A percentile compares a stretch with the other conserved stretches of the same genome.
phyloP scores from a whole-genome alignment of 345 rosid species.

The Isatis tinctoria region DNA sequence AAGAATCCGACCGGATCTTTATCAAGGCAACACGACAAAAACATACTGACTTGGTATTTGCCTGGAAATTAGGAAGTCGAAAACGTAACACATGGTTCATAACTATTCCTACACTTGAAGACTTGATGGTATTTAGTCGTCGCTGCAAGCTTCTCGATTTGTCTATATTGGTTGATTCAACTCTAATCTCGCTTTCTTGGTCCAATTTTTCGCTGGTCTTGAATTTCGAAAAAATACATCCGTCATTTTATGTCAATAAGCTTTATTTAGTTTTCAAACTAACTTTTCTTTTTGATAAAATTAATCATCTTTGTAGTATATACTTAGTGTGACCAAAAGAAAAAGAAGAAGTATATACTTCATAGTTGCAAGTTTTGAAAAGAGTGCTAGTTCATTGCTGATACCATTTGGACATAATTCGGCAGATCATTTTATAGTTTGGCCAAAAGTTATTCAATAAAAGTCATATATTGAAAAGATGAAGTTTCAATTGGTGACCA shows the following conservation, averaged over 20 bases:
- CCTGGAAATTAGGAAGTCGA: background rate
- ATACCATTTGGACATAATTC: background rate
- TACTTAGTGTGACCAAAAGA: no score
- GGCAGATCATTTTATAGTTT: background rate
- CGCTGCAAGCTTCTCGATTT: background rate
- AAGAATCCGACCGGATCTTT: background rate
- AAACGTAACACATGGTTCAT: background rate
- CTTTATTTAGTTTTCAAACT: no score
- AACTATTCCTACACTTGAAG: background rate
- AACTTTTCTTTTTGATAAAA: background rate
- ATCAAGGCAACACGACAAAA: background rate
- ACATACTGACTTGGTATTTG: background rate
- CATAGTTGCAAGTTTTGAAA: no score
- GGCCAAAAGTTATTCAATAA: background rate
- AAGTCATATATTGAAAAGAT: background rate
- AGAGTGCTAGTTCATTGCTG: background rate
- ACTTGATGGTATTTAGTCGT: slow-evolving; percentile 2
- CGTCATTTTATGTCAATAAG: background rate
- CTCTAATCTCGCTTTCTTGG: slow-evolving; percentile 6
- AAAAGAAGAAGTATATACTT: no score
- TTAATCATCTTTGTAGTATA: background rate
- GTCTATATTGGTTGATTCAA: background rate
- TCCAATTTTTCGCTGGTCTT: background rate
- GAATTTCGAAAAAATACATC: background rate
- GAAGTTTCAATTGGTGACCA: no score